Evolutionary conservation across 352 stramenopile genomes (phyloP), one percentile per base, ranked within the genome.

Genomic region (Phytopythium sindhum): DNA sequence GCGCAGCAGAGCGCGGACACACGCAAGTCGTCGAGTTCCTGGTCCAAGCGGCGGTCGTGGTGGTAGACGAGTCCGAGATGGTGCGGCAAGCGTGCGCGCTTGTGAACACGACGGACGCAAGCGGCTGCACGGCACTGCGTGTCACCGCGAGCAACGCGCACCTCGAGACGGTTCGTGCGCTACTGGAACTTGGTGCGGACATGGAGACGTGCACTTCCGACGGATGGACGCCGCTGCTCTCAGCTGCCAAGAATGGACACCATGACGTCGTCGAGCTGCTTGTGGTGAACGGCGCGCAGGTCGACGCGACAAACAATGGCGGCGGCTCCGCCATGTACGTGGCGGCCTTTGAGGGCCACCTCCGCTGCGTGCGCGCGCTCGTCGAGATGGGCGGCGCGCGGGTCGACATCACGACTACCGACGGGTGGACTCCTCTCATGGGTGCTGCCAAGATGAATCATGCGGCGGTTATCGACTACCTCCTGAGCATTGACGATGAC

Each of bases 351-450:
- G 62, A 75, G 37, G 58, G 57, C 7, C 65, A 73, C 29, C 21
- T 60, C 7, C 29, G 63, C 10, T 47, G 67, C 39, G 69, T 70
- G 15, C 54, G 21, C 7, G 37, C 47, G 23, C 66, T 76, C 21
- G 42, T 76, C 17, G 50, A 63, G n/a, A 48, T 44, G 29, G 66
- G 66, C 8, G 53, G 61, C 42, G 54, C 54, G 33, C 31, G 42
- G 7, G 10, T 55, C 28, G 66, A 55, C 15, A 31, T 67, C 28
- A 31, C 68, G 26, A 64, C 51, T 29, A 60, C 33, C 2, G 69
- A 76, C 45, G 66, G 66, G 1, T 71, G 63, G 66, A 73, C 69
- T 26, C 59, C 69, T 11, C 39, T 76, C 14, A 71, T 76, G 66
- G 66, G 54, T 17, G 63, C 60, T 35, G 67, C 69, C 33, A 67